A percentile compares a stretch with the other conserved stretches of the same genome.
phyloP scores from a whole-genome alignment of 306 rosid genomes.

The Inga oerstediana region DNA sequence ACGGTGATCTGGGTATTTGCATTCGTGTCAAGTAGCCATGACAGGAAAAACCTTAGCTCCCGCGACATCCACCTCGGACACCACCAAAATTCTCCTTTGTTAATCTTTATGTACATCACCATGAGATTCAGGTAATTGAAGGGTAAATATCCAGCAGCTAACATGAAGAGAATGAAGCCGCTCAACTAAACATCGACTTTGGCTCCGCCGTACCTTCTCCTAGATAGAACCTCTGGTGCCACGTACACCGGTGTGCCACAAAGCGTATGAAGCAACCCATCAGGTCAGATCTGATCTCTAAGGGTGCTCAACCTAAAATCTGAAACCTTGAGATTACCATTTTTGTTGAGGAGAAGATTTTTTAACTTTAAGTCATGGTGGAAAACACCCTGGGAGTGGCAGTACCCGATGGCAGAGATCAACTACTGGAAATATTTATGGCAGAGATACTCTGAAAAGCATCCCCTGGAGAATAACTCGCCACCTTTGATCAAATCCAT shows the following conservation, averaged over 20 bases:
- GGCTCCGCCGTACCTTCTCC: slow-evolving; percentile 76
- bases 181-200: slow-evolving; percentile 78
- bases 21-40: slow-evolving; percentile 60
- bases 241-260: slow-evolving; percentile 90
- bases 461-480: slow-evolving; percentile 58
- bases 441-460: slow-evolving; percentile 58
- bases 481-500: slow-evolving; percentile 74
- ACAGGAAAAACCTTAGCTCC: slow-evolving; percentile 54
- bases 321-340: slow-evolving; percentile 56
- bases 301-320: slow-evolving; percentile 79
- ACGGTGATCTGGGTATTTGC: slow-evolving; percentile 64
- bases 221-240: slow-evolving; percentile 79
- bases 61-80: slow-evolving; percentile 71
- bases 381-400: slow-evolving; percentile 69
- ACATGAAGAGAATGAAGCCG: slow-evolving; percentile 62
- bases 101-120: slow-evolving; percentile 74
- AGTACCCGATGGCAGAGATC: slow-evolving; percentile 71
- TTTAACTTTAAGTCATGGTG: slow-evolving; percentile 83
- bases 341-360: slow-evolving; percentile 63
- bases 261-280: slow-evolving; percentile 71
- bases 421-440: slow-evolving; percentile 59
- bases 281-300: slow-evolving; percentile 53
- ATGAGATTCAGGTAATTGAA: slow-evolving; percentile 75
- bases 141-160: slow-evolving; percentile 72
- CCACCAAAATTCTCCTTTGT: slow-evolving; percentile 66